Percentiles rank a stretch among this genome's conserved stretches.
Conservation (phyloP, 2,329 filamentous ascomycete genomes). For the Penicillium expansum region DNA sequence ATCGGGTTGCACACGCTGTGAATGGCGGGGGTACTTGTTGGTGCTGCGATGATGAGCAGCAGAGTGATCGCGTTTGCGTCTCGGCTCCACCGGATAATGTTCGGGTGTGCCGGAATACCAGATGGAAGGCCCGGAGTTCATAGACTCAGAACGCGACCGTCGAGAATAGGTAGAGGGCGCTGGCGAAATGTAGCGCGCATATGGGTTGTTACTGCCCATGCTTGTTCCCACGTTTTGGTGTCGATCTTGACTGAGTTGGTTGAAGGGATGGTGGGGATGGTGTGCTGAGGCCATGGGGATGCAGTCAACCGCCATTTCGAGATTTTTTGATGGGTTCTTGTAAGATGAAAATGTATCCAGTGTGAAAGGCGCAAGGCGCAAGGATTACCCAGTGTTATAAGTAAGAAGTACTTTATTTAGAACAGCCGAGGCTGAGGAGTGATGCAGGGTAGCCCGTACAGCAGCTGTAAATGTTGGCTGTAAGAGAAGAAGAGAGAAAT, state of each 20-base stretch:
- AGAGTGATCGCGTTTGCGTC: constrained; percentile 16
- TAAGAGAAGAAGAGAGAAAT: background rate
- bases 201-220: constrained; percentile 27
- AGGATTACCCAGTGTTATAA: constrained; percentile 11
- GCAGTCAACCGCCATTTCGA: constrained; percentile 20
- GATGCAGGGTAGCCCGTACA: constrained; percentile 14
- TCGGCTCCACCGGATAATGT: constrained; percentile 27
- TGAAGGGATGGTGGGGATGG: constrained; percentile 22
- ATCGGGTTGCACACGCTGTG: constrained; percentile 60
- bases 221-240: constrained; percentile 3
- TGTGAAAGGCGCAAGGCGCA: background rate
- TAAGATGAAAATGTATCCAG: background rate
- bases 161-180: constrained; percentile 17
- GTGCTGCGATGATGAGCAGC: constrained; percentile 18
- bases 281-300: constrained; percentile 24
- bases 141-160: constrained; percentile 23
- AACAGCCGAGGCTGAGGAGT: constrained; percentile 9
- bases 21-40: constrained; percentile 22
- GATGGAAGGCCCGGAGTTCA: constrained; percentile 22
- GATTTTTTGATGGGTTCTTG: background rate
- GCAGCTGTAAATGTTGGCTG: background rate
- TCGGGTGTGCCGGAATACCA: constrained; percentile 28
- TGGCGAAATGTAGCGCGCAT: constrained; percentile 28
- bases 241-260: constrained; percentile 12
- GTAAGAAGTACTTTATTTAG: constrained; percentile 4